Percentiles rank a stretch among this genome's conserved stretches.
These are phyloP conservation scores for Paraurostyla sp. DNA, from an alignment of 73 alveolate species.

Conservation along the genomic window DNA sequence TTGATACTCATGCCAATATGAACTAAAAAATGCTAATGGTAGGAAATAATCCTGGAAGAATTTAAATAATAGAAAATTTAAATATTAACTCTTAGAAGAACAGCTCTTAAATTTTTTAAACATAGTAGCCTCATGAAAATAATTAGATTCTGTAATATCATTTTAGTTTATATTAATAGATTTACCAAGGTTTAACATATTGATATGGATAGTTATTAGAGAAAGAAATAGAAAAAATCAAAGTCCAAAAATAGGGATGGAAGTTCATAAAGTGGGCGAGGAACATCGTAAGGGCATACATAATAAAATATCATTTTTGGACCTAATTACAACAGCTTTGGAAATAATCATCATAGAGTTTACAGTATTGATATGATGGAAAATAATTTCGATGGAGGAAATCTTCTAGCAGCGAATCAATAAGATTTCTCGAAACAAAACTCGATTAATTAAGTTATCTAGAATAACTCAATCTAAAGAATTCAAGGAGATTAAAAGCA, in stretches of 20 bases:
- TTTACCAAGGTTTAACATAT: neutral
- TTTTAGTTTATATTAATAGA: neutral
- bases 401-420: constrained; percentile 25
- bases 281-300: neutral
- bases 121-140: neutral
- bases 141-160: neutral
- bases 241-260: neutral
- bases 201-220: neutral
- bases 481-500: neutral
- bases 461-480: neutral
- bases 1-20: neutral
- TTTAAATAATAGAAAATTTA: neutral
- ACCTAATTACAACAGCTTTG: neutral
- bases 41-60: constrained; percentile 45
- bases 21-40: neutral
- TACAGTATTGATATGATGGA: constrained; percentile 51
- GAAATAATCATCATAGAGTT: constrained; percentile 32
- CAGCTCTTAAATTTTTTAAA: constrained; percentile 1
- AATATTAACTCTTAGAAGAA: neutral
- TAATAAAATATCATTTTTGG: neutral
- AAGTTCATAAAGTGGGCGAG: constrained; percentile 23
- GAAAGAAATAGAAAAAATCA: neutral
- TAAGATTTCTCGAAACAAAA: constrained; percentile 7
- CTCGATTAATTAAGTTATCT: neutral
- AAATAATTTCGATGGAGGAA: neutral